A percentile compares a stretch with the other conserved stretches of the same genome.
Evolutionary conservation across 305 asterid genomes (phyloP).

Genomic region (Withania somnifera): DNA sequence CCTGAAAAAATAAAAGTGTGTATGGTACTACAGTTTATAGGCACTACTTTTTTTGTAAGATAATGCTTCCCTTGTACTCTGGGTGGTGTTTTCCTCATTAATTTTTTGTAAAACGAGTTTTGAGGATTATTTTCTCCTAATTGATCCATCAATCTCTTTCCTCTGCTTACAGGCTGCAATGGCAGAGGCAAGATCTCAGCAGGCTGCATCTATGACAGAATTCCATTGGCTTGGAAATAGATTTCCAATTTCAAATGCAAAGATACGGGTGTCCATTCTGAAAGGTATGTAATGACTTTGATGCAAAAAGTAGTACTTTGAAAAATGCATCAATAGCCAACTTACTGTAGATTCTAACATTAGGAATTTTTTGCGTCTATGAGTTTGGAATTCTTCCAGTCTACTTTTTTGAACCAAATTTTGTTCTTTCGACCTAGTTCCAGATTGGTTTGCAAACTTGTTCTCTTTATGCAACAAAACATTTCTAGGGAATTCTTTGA

Average conservation of each 20-base stretch:
- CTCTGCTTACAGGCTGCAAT: conserved; percentile 65
- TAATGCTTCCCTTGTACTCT: not conserved
- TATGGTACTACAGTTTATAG: not conserved
- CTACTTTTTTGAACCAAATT: not conserved
- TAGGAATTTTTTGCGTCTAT: not conserved
- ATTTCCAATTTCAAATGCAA: conserved; percentile 86
- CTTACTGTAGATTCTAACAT: not conserved
- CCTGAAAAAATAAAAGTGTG: not conserved
- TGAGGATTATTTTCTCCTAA: not conserved
- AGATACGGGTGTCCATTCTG: conserved; percentile 78
- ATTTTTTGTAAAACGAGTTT: not conserved
- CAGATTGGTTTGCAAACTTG: not conserved
- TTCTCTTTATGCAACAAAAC: not conserved
- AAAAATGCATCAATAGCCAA: not conserved
- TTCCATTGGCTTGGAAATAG: conserved; percentile 82
- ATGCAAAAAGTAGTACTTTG: not conserved
- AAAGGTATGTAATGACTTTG: conserved; percentile 46
- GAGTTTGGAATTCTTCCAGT: not conserved
- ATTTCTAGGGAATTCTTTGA: not conserved
- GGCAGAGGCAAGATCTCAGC: conserved; percentile 98
- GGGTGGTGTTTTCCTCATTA: not conserved
- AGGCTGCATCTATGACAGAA: conserved; percentile 93
- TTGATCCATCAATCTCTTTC: not conserved
- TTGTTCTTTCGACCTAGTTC: not conserved
- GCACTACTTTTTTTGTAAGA: not conserved